Evolutionary conservation across 371 early-diverging fungal species (phyloP).

Genomic region (Conidiobolus incongruus): DNA sequence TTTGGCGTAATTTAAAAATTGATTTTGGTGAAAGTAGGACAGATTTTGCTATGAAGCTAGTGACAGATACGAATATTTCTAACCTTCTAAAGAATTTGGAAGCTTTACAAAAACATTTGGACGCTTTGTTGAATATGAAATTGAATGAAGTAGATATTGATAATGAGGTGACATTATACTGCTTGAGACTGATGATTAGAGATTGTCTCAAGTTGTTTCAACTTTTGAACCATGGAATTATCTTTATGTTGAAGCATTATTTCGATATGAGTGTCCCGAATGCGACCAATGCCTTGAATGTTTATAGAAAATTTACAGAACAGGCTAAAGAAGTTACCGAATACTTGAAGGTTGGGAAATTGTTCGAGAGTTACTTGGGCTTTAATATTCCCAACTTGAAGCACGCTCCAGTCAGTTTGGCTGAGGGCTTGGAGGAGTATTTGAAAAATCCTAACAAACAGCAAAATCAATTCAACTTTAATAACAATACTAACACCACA

Average conservation of each 20-base stretch:
- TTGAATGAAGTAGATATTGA: slow-evolving; percentile 1
- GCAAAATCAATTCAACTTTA: background rate
- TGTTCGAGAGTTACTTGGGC: background rate
- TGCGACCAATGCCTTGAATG: background rate
- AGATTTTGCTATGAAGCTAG: background rate
- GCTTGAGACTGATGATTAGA: background rate
- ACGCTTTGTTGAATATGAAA: background rate
- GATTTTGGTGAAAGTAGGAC: slow-evolving; percentile 1
- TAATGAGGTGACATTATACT: background rate
- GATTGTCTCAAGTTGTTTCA: background rate
- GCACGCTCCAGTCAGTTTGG: background rate
- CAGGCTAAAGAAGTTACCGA: background rate
- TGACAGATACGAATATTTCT: background rate
- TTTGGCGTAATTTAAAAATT: background rate
- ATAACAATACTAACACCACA: background rate
- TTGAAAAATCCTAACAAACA: background rate
- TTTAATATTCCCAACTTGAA: slow-evolving; percentile 2
- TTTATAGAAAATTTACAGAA: background rate
- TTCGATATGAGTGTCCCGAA: background rate
- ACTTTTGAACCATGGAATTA: slow-evolving; percentile 1
- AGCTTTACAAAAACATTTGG: slow-evolving; percentile 1
- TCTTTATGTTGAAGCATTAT: background rate
- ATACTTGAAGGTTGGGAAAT: background rate
- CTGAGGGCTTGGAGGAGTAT: slow-evolving; percentile 1
- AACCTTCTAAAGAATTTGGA: background rate